These are phyloP conservation scores for Ceratocystis colombiana DNA, from an alignment of 2,329 filamentous ascomycete species.

Conservation along the genomic window DNA sequence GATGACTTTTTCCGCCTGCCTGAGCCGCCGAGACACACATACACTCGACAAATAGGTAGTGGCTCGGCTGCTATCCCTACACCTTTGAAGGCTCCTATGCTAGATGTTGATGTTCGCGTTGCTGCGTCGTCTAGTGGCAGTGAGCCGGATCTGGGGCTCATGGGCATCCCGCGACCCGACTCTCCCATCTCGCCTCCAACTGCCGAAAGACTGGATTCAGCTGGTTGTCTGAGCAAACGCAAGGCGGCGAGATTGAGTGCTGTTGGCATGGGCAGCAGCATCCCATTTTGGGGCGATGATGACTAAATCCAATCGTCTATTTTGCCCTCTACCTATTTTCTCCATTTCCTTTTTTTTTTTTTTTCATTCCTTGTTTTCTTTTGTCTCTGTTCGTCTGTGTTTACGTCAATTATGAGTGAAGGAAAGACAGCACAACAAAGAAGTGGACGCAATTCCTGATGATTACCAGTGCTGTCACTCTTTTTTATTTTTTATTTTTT, in stretches of 20 bases:
- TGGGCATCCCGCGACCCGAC: slow-evolving; percentile 35
- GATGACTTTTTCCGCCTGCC: slow-evolving; percentile 26
- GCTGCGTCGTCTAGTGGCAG: slow-evolving; percentile 15
- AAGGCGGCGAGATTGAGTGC: slow-evolving; percentile 38
- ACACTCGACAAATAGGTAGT: slow-evolving; percentile 10
- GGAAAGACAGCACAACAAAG: slow-evolving; percentile 8
- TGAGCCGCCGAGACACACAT: slow-evolving; percentile 22
- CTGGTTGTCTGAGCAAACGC: slow-evolving; percentile 29
- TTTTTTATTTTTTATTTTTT: slow-evolving; percentile 2
- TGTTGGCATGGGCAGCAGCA: slow-evolving; percentile 32
- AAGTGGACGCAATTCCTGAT: slow-evolving; percentile 3
- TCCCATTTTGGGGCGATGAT: slow-evolving; percentile 38
- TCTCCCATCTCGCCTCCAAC: slow-evolving; percentile 29
- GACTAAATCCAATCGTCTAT: slow-evolving; percentile 28
- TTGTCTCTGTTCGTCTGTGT: slow-evolving; percentile 1
- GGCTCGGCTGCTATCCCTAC: slow-evolving; percentile 13
- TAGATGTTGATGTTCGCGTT: slow-evolving; percentile 18
- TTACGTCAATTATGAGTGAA: slow-evolving; percentile 18
- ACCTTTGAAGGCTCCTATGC: slow-evolving; percentile 27
- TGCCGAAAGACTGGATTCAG: slow-evolving; percentile 28
- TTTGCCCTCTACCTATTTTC: neutral
- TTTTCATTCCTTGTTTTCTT: slow-evolving; percentile 11
- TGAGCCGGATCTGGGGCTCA: slow-evolving; percentile 10
- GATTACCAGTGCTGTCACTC: neutral
- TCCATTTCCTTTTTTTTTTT: neutral